phyloP scores from a whole-genome alignment of 78 protist genomes.

The Anaeramoeba flamelloides region DNA sequence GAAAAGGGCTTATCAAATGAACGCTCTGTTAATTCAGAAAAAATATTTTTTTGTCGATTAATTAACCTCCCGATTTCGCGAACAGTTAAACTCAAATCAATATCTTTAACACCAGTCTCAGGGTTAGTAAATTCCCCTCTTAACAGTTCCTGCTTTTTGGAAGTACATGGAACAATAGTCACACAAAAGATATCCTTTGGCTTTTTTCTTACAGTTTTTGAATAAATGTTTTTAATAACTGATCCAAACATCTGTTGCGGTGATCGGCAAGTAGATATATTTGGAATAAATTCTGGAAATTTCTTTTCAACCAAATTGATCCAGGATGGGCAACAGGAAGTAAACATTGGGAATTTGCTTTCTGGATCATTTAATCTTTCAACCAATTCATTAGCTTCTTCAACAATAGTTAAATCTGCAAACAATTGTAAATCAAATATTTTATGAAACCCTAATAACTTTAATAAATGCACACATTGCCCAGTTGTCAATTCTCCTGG shows the following conservation, averaged over 20 bases:
- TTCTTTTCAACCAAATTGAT: background rate
- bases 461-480: background rate
- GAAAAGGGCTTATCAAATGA: background rate
- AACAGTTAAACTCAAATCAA: background rate
- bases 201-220: background rate
- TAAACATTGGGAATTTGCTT: background rate
- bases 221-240: background rate
- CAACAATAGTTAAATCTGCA: background rate
- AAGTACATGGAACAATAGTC: background rate
- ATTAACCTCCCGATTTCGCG: background rate
- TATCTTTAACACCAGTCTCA: background rate
- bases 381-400: background rate
- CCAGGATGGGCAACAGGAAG: background rate
- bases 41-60: background rate
- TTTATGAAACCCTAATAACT: background rate
- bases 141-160: background rate
- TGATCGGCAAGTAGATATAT: background rate
- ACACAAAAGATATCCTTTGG: background rate
- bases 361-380: background rate
- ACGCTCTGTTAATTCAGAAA: background rate
- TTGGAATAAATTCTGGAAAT: background rate
- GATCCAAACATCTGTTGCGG: background rate
- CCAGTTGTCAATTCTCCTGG: background rate
- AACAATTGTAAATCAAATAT: background rate
- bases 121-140: no score